phyloP scores from a whole-genome alignment of 176 grass and related monocot genomes.

The Avena atlantica region DNA sequence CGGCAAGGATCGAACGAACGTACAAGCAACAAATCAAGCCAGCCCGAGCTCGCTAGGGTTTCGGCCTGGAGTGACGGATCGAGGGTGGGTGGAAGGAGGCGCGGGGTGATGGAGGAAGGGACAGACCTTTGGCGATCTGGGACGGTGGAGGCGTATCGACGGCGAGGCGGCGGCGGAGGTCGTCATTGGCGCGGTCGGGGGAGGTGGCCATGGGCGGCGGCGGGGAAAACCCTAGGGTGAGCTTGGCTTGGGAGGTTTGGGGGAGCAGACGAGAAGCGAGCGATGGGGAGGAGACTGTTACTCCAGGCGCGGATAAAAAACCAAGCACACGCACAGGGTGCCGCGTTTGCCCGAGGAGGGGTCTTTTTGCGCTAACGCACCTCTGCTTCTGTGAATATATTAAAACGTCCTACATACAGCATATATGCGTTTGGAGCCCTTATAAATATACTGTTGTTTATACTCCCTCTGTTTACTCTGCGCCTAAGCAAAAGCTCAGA shows the following conservation, averaged over 20 bases:
- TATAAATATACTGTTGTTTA: too few relatives aligned
- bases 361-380: not conserved
- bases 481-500: too few relatives aligned
- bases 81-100: constrained; percentile 24
- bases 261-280: constrained; percentile 33
- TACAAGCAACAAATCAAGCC: constrained; percentile 20
- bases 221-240: constrained; percentile 62
- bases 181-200: constrained; percentile 70
- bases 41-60: constrained; percentile 39
- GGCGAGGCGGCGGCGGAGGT: constrained; percentile 58
- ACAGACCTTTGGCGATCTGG: constrained; percentile 71
- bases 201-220: constrained; percentile 59
- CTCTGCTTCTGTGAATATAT: not conserved
- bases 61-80: constrained; percentile 9
- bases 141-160: constrained; percentile 65
- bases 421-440: too few relatives aligned
- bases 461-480: too few relatives aligned
- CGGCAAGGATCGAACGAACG: not conserved
- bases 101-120: not conserved
- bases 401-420: not conserved
- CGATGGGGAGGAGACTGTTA: not conserved
- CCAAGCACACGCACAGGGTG: not conserved
- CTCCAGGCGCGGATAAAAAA: constrained; percentile 53
- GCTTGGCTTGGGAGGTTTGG: constrained; percentile 47
- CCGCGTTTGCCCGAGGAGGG: constrained; percentile 26